Conservation (phyloP, 2,329 filamentous ascomycete genomes). For the Trichophyton equinum region DNA sequence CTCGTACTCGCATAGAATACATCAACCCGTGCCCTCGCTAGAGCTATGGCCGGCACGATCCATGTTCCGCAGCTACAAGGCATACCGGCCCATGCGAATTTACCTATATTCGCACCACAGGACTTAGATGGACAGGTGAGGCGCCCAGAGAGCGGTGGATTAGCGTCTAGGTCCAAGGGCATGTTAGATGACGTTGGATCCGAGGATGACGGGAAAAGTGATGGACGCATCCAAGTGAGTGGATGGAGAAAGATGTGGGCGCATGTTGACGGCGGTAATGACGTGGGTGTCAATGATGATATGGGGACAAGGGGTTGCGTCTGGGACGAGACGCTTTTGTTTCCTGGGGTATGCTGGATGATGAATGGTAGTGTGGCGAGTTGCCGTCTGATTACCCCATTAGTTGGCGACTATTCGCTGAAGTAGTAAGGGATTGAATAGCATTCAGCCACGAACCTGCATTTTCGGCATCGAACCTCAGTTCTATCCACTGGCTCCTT, state of each 20-base stretch:
- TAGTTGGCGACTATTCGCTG: not conserved
- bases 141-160: slow-evolving; percentile 71
- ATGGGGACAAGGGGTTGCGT: slow-evolving; percentile 3
- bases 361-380: slow-evolving; percentile 57
- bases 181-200: slow-evolving; percentile 7
- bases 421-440: not conserved
- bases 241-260: slow-evolving; percentile 86
- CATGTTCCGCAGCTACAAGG: slow-evolving; percentile 82
- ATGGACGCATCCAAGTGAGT: slow-evolving; percentile 83
- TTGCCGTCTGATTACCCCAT: slow-evolving; percentile 28
- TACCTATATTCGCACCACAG: slow-evolving; percentile 73
- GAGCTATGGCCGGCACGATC: slow-evolving; percentile 80
- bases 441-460: slow-evolving; percentile 45
- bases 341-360: slow-evolving; percentile 44
- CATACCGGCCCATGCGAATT: slow-evolving; percentile 94
- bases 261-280: slow-evolving; percentile 39
- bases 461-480: slow-evolving; percentile 85
- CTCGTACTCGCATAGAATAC: slow-evolving; percentile 38
- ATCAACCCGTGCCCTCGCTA: slow-evolving; percentile 73
- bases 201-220: slow-evolving; percentile 41
- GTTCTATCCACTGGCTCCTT: slow-evolving; percentile 16
- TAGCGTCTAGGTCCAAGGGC: slow-evolving; percentile 24
- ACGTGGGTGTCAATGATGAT: slow-evolving; percentile 15
- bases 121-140: slow-evolving; percentile 67
- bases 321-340: slow-evolving; percentile 10